Evolutionary conservation across 208 protist genomes (phyloP), one percentile per base, ranked within the genome.

Genomic region (Trypanosoma platydactyli): DNA sequence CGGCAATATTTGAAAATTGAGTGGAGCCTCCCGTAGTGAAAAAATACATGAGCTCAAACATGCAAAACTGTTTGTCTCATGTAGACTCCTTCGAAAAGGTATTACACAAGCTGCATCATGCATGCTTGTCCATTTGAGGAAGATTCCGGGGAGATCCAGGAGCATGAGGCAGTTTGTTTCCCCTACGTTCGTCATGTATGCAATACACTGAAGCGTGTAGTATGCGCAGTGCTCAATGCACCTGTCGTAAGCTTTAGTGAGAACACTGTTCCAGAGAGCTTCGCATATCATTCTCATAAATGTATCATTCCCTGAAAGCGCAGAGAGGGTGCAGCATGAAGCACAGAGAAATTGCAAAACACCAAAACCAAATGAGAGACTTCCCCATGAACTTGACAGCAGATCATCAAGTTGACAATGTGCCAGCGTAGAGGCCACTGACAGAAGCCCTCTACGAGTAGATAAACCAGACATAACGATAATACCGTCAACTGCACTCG

Each of bases 381-480:
- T 33, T 41, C 59, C 59, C 48, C 59, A 58, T 38, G 30, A 20
- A 54, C 18, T 52, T 45, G 48, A 42, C 24, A 40, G 9, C 33
- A 73, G 68, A 22, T 73, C 67, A 30, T 58, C 50, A 64, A 63
- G 40, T n/a, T 68, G 27, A 18, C 67, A 44, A 9, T 22, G 25
- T 45, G 45, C 22, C 24, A 73, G n/a, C 18, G 27, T 51, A 42
- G 44, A 58, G 33, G 59, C 44, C 25, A 73, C 30, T 7, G 25
- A 27, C 41, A 13, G 13, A 35, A 73, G 2, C 20, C 68, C 67
- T 45, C 40, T 66, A 29, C 42, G 12, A 15, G 38, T 73, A 45
- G 67, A 50, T 27, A 59, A 48, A 12, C 67, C 57, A 54, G 58
- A 56, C 41, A 63, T 67, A 27, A 73, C 46, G 44, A 66, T 73